A percentile compares a stretch with the other conserved stretches of the same genome.
Conservation (phyloP, 257 asterid species). For the Handroanthus guayacan region DNA sequence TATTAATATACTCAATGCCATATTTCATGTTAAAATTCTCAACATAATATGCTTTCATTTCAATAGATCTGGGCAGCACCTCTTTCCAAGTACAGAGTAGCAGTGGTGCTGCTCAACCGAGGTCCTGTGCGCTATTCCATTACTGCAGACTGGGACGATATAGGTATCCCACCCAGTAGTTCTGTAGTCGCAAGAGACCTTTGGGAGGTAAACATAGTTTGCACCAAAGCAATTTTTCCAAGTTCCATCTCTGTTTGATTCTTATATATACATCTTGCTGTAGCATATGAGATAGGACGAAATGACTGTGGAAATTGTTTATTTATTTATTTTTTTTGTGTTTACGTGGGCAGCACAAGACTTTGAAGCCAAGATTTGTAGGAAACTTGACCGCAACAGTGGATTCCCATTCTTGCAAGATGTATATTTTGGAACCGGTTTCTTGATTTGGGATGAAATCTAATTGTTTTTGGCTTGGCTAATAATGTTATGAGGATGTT, state of each 20-base stretch:
- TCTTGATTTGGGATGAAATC: slow-evolving; percentile 36
- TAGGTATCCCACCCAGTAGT: slow-evolving; percentile 64
- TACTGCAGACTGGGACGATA: slow-evolving; percentile 85
- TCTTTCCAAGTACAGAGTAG: slow-evolving; percentile 71
- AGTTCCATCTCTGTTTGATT: neutral
- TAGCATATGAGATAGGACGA: too few species aligned
- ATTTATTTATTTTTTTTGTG: neutral
- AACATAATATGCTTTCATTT: neutral
- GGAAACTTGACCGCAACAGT: slow-evolving; percentile 74
- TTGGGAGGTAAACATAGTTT: slow-evolving; percentile 68
- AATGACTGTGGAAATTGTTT: neutral
- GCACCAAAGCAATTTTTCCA: neutral
- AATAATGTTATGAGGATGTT: neutral
- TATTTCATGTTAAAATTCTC: neutral
- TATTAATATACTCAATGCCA: neutral
- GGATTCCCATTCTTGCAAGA: slow-evolving; percentile 76
- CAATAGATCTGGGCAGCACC: slow-evolving; percentile 92
- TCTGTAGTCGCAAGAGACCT: slow-evolving; percentile 69
- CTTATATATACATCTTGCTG: neutral
- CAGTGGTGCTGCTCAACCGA: slow-evolving; percentile 73
- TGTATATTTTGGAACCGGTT: slow-evolving; percentile 72
- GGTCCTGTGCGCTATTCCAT: slow-evolving; percentile 44
- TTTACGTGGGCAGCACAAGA: slow-evolving; percentile 65
- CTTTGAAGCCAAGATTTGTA: slow-evolving; percentile 57
- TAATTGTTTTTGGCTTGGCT: neutral